Conservation (phyloP, 1,139 yeast species). For the Kazachstania sp. region DNA sequence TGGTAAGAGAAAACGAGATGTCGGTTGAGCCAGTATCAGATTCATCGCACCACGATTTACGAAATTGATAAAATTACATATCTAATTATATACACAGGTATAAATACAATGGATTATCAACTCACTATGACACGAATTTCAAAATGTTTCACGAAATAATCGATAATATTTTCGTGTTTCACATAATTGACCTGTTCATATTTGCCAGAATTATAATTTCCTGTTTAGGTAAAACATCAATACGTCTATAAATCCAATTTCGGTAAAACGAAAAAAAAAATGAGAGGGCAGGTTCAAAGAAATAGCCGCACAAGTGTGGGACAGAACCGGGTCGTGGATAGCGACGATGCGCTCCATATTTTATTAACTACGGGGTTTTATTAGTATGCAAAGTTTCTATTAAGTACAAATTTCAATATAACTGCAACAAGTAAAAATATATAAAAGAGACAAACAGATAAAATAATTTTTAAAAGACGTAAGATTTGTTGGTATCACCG, state of each 20-base stretch:
- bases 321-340: background rate
- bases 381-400: too few relatives aligned
- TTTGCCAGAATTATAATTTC: constrained; percentile 3
- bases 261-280: background rate
- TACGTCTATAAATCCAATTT: background rate
- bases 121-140: too few relatives aligned
- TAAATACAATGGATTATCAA: too few relatives aligned
- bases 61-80: too few relatives aligned
- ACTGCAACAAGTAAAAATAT: too few relatives aligned
- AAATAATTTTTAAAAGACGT: too few relatives aligned
- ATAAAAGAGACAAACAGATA: too few relatives aligned
- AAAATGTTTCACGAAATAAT: too few relatives aligned
- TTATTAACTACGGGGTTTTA: too few relatives aligned
- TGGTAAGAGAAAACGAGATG: constrained; percentile 67
- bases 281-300: background rate
- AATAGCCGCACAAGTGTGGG: background rate
- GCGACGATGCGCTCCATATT: background rate
- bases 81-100: too few relatives aligned
- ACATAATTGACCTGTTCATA: background rate
- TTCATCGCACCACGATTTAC: background rate
- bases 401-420: too few relatives aligned
- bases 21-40: constrained; percentile 25
- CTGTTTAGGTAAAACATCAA: constrained; percentile 8
- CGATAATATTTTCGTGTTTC: background rate
- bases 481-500: too few relatives aligned